Evolutionary conservation across 1,139 yeast species (phyloP).

Genomic region (Candida neerlandica): DNA sequence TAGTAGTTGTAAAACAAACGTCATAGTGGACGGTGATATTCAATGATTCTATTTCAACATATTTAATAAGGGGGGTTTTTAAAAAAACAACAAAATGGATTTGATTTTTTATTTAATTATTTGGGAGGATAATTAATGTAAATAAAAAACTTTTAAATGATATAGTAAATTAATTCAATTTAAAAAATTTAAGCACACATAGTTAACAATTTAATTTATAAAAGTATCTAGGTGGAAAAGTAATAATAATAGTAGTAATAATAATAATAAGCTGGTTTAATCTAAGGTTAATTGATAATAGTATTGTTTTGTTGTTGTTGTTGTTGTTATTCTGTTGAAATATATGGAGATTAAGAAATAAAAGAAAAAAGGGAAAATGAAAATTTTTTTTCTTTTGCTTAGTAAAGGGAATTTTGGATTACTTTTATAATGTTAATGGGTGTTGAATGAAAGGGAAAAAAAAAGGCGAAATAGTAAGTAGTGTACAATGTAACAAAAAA

Average conservation of each 20-base stretch:
- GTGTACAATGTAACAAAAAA: too few species aligned
- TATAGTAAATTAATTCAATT: constrained; percentile 6
- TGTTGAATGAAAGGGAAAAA: background rate
- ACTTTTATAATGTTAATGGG: background rate
- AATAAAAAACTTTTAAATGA: constrained; percentile 10
- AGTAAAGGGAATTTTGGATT: background rate
- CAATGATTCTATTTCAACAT: constrained; percentile 29
- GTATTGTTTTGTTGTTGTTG: constrained; percentile 14
- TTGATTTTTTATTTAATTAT: constrained; percentile 4
- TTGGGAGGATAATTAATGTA: constrained; percentile 3
- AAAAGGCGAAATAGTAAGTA: background rate
- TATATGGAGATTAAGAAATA: constrained; percentile 12
- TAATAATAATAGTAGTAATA: constrained; percentile 9
- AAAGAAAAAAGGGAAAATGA: constrained; percentile 6
- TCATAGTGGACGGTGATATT: constrained; percentile 33
- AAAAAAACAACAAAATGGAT: constrained; percentile 9
- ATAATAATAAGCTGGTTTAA: constrained; percentile 9
- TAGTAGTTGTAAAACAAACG: constrained; percentile 20
- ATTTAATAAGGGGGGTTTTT: constrained; percentile 16
- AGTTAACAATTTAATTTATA: constrained; percentile 17
- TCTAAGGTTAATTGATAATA: constrained; percentile 6
- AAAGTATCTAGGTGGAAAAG: constrained; percentile 17
- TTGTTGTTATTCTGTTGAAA: constrained; percentile 18
- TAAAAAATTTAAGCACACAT: constrained; percentile 40
- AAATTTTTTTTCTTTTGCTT: constrained; percentile 11